Percentiles rank a stretch among this genome's conserved stretches.
These are phyloP conservation scores for Lipomyces mesembrius DNA, from an alignment of 805 yeast species.

Conservation along the genomic window DNA sequence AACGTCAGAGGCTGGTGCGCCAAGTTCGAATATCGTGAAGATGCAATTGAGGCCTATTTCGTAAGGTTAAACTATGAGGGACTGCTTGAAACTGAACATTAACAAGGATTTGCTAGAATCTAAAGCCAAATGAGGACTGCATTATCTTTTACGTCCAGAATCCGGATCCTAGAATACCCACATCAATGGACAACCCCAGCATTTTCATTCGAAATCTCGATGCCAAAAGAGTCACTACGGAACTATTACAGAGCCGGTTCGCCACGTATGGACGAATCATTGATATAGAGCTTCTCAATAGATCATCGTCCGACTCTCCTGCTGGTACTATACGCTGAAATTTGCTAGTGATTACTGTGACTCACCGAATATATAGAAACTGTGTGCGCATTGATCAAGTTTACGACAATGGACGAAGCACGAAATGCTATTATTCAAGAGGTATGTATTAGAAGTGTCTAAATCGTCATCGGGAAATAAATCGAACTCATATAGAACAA, in stretches of 20 bases:
- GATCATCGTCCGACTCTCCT: neutral
- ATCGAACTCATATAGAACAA: slow-evolving; percentile 23
- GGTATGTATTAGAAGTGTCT: slow-evolving; percentile 7
- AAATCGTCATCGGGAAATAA: neutral
- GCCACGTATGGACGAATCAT: slow-evolving; percentile 66
- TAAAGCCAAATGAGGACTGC: slow-evolving; percentile 5
- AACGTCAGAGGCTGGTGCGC: slow-evolving; percentile 60
- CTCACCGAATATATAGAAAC: slow-evolving; percentile 12
- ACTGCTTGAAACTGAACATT: slow-evolving; percentile 80
- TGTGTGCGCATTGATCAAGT: slow-evolving; percentile 21
- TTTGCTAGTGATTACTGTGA: neutral
- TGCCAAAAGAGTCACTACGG: slow-evolving; percentile 55
- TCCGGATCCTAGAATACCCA: slow-evolving; percentile 43
- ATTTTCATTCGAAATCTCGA: slow-evolving; percentile 77
- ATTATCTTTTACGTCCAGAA: slow-evolving; percentile 45
- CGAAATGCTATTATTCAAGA: slow-evolving; percentile 30
- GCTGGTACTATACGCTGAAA: neutral
- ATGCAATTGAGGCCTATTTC: slow-evolving; percentile 84
- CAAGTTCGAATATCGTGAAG: slow-evolving; percentile 80
- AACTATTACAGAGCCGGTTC: slow-evolving; percentile 61
- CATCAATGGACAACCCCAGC: slow-evolving; percentile 67
- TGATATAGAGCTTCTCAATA: slow-evolving; percentile 42
- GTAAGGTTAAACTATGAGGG: slow-evolving; percentile 12
- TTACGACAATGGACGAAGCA: slow-evolving; percentile 29
- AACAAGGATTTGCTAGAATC: slow-evolving; percentile 45